phyloP scores from a whole-genome alignment of 2,329 filamentous ascomycete genomes.

The Stagonosporopsis vannaccii region DNA sequence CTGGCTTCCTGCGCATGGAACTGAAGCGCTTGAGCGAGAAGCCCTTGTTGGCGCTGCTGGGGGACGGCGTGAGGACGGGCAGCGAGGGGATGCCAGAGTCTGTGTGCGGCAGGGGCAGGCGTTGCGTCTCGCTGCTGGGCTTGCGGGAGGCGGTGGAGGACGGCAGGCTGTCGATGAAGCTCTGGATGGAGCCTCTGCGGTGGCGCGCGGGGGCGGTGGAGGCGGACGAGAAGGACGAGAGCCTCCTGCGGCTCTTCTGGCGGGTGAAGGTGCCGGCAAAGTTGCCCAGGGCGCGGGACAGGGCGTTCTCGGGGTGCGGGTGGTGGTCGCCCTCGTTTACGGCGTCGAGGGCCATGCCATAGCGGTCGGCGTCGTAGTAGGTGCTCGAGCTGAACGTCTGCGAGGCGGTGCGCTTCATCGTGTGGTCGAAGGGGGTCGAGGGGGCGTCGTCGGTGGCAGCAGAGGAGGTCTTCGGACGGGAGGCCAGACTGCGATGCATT shows the following conservation, averaged over 20 bases:
- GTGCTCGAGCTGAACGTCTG: conserved; percentile 45
- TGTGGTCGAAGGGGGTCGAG: conserved; percentile 32
- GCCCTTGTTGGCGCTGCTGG: conserved; percentile 26
- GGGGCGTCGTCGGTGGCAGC: conserved; percentile 50
- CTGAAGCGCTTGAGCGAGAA: conserved; percentile 41
- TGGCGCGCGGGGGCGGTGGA: conserved; percentile 26
- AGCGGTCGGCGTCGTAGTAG: conserved; percentile 32
- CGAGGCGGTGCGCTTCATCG: conserved; percentile 49
- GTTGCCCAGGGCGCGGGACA: conserved; percentile 41
- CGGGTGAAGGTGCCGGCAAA: conserved; percentile 40
- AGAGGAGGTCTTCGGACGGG: conserved; percentile 53
- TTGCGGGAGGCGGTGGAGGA: conserved; percentile 28
- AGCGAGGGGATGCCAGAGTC: conserved; percentile 42
- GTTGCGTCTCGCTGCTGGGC: conserved; percentile 31
- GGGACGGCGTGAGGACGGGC: conserved; percentile 18
- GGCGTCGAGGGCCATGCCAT: conserved; percentile 34
- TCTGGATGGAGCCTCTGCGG: conserved; percentile 41
- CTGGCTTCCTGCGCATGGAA: conserved; percentile 43
- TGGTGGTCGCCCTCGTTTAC: conserved; percentile 38
- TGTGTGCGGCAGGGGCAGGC: conserved; percentile 39
- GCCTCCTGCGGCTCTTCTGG: conserved; percentile 43
- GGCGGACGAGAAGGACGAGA: conserved; percentile 43
- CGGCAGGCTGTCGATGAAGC: conserved; percentile 34
- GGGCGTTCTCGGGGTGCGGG: conserved; percentile 35
- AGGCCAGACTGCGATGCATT: conserved; percentile 49